Percentiles rank a stretch among this genome's conserved stretches.
phyloP scores from a whole-genome alignment of 495 filamentous ascomycete genomes.

The Tuber melanosporum region DNA sequence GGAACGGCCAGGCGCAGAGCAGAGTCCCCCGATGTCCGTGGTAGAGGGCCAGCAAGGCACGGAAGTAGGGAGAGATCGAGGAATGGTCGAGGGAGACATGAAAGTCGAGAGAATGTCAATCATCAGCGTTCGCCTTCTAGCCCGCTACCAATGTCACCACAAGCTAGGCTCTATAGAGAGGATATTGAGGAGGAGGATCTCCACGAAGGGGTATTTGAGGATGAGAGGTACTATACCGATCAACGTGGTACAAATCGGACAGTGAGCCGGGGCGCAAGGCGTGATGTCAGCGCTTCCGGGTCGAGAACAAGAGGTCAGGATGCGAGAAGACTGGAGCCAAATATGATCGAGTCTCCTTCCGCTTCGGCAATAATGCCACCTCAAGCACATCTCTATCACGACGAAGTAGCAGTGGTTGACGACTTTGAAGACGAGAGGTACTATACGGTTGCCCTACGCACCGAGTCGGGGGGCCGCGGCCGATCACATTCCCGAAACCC shows the following conservation, averaged over 20 bases:
- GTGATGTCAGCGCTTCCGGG: not conserved
- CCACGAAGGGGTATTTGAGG: conserved; percentile 28
- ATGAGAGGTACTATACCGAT: conserved; percentile 38
- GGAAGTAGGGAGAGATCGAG: conserved; percentile 50
- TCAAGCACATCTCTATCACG: conserved; percentile 44
- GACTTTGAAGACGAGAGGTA: conserved; percentile 35
- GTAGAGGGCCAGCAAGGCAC: conserved; percentile 35
- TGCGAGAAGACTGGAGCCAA: conserved; percentile 24
- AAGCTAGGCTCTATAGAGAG: conserved; percentile 40
- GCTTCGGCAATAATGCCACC: conserved; percentile 45
- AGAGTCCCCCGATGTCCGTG: conserved; percentile 48
- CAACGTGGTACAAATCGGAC: conserved; percentile 23
- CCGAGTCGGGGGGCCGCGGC: conserved; percentile 20
- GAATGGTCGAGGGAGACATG: conserved; percentile 51
- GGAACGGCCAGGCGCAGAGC: conserved; percentile 48
- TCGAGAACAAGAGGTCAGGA: conserved; percentile 12
- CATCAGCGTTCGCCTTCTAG: conserved; percentile 70
- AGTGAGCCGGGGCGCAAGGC: not conserved
- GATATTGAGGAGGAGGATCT: conserved; percentile 33
- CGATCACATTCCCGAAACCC: conserved; percentile 20
- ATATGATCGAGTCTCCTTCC: conserved; percentile 61
- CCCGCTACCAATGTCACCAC: conserved; percentile 62
- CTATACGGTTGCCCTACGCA: conserved; percentile 20
- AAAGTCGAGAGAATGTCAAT: conserved; percentile 52
- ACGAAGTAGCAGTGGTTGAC: conserved; percentile 29